Conservation (phyloP, 148 eudicot genomes). For the Drosera capensis region DNA sequence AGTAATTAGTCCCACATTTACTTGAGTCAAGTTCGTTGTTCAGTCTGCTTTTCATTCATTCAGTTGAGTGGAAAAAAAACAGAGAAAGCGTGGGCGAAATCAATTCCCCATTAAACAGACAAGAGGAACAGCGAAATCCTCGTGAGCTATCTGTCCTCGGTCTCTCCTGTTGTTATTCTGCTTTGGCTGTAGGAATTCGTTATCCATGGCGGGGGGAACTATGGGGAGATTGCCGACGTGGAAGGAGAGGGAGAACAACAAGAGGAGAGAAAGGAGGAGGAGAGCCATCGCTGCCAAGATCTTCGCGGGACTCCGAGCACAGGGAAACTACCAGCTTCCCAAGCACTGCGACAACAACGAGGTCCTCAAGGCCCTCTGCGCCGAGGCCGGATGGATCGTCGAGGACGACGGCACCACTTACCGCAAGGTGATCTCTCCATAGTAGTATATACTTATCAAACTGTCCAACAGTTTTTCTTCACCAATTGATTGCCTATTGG, state of each 20-base stretch:
- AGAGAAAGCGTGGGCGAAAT: too few species aligned
- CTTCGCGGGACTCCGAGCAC: constrained; percentile 47
- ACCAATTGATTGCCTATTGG: too few species aligned
- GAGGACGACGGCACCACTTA: constrained; percentile 62
- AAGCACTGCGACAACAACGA: constrained; percentile 69
- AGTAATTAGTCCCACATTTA: too few species aligned
- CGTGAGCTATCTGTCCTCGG: too few species aligned
- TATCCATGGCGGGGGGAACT: constrained; percentile 23
- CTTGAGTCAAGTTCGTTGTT: too few species aligned
- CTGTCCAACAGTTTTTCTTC: too few species aligned
- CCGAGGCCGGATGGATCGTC: constrained; percentile 59
- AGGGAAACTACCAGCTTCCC: constrained; percentile 52
- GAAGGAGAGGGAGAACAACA: constrained; percentile 69
- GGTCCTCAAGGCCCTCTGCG: constrained; percentile 48
- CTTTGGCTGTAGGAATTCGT: background rate
- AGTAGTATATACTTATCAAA: too few species aligned
- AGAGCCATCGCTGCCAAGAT: constrained; percentile 60
- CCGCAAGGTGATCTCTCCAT: constrained; percentile 55
- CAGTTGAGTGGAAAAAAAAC: too few species aligned
- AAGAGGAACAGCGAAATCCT: too few species aligned
- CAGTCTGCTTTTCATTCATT: too few species aligned
- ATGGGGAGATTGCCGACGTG: constrained; percentile 46
- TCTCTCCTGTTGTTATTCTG: background rate
- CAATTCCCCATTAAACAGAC: too few species aligned
- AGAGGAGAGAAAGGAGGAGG: constrained; percentile 43